Evolutionary conservation across 192 early-diverging fungal genomes (phyloP), one percentile per base, ranked within the genome.

Genomic region (Coemansia sp.): DNA sequence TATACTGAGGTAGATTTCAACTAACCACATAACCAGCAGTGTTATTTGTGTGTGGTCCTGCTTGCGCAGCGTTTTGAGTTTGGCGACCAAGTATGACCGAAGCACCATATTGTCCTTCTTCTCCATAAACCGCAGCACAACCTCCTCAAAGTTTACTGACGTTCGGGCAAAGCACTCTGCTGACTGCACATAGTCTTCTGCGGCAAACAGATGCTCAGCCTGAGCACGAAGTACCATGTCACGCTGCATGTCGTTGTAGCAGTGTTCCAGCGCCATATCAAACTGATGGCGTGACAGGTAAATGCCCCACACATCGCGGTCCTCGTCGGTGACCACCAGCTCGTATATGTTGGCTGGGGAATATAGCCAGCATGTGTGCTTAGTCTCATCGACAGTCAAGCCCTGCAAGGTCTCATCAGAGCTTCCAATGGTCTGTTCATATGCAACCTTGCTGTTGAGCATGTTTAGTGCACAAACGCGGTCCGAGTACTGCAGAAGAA

Each of bases 281-380:
- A 92, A 99, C 59, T 89, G 82, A 56, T 89, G 88, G 38, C 87
- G 87, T 26, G 88, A 75, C 39, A 99, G 75, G 68, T 91, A 97
- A 2, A 98, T 84, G 32, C 87, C 84, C 97, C 97, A 99, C 5
- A 96, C 89, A 62, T 99, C 89, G 37, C 94, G 87, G 58, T 94
- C 94, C 82, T 99, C 97, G 32, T 96, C 90, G 0, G 83, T 88
- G 22, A 97, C 86, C 24, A 94, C 84, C n/a, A 99, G 74, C 79
- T 99, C 96, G 64, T 89, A 92, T 37, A 99, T 85, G 3, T 88
- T 82, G 11, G 75, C 59, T n/a, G 88, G 88, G 5, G 95, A 96
- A 43, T 86, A 92, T 24, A 97, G 80, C 97, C 97, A 99, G 61
- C 88, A 94, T 1, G 96, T 96, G 57, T 88, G 86, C 63, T 92